Base-by-base conservation (phyloP, 1,139 yeast genomes). In the Kodamaea suecica region DNA sequence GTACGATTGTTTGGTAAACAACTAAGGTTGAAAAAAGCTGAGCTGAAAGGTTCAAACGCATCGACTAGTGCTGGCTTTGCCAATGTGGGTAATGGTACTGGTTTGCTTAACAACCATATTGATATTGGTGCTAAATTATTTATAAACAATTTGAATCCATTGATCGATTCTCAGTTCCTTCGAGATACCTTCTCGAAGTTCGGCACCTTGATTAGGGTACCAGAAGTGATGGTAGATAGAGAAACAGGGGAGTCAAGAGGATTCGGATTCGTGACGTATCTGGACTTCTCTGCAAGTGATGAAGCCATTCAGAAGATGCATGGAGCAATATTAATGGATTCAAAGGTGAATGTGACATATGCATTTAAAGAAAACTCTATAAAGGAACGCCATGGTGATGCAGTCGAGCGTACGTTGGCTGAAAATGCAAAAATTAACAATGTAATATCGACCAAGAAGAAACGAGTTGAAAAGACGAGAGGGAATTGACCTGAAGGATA, bases 41-140 rank as follows among this genome's bases (percentile, higher is more conserved):
- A 69, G 27, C 47, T 50, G n/a, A 39, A 38, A 15, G 29, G 34
- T 6, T 10, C 34, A 2, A 23, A 15, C 4, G 20, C 29, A 4
- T 10, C 36, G 10, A 23, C 10, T 15, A 30, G 21, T 9, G 35
- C 23, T 11, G 36, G 37, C 5, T 9, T 33, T 16, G 23, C 32
- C 4, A 46, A 41, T 21, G 20, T 17, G 8, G 30, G 14, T n/a
- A 11, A 17, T 24, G 29, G 11, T 3, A 21, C 11, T 7, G 42
- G 40, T 4, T 31, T 49, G 33, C 33, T 44, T 39, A 42, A 44
- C 31, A 49, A 51, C 39, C 45, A 44, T 36, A 42, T 70, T 10
- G 84, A 79, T 39, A 76, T 83, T 9, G 90, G 95, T 1, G 95
- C 97, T 4, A 79, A 78, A 40, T 49, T 90, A 12, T 85, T 83